A percentile compares a stretch with the other conserved stretches of the same genome.
Evolutionary conservation across 805 yeast species (phyloP).

Genomic region (Ogataea nakhonphanomensis): DNA sequence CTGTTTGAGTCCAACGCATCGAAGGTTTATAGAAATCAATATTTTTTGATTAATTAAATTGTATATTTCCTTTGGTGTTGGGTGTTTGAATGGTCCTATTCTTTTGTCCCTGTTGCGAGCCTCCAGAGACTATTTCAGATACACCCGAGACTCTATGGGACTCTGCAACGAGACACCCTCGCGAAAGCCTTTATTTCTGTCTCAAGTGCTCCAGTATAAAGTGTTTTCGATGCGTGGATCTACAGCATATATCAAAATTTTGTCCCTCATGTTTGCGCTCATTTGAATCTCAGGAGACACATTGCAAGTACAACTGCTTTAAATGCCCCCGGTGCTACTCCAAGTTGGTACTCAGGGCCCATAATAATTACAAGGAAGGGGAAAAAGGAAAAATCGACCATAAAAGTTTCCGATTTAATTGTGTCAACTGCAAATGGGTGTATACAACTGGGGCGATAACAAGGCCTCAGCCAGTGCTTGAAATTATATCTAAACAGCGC

Average conservation of each 20-base stretch:
- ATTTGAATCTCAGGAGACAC: slow-evolving; percentile 6
- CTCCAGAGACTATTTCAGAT: neutral
- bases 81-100: slow-evolving; percentile 3
- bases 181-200: slow-evolving; percentile 27
- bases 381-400: slow-evolving; percentile 16
- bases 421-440: slow-evolving; percentile 35
- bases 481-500: slow-evolving; percentile 25
- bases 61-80: neutral
- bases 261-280: slow-evolving; percentile 29
- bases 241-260: slow-evolving; percentile 20
- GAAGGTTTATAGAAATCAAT: neutral
- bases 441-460: slow-evolving; percentile 37
- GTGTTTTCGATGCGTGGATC: slow-evolving; percentile 29
- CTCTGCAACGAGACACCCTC: slow-evolving; percentile 11
- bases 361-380: slow-evolving; percentile 11
- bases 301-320: slow-evolving; percentile 34
- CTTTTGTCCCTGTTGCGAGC: slow-evolving; percentile 19
- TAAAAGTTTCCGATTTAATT: slow-evolving; percentile 38
- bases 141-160: slow-evolving; percentile 20
- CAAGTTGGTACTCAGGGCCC: slow-evolving; percentile 18
- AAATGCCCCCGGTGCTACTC: slow-evolving; percentile 32
- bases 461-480: slow-evolving; percentile 39
- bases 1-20: no score
- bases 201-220: slow-evolving; percentile 24
- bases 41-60: neutral